Conservation (phyloP, 129 eudicot genomes). For the Deinandra increscens region DNA sequence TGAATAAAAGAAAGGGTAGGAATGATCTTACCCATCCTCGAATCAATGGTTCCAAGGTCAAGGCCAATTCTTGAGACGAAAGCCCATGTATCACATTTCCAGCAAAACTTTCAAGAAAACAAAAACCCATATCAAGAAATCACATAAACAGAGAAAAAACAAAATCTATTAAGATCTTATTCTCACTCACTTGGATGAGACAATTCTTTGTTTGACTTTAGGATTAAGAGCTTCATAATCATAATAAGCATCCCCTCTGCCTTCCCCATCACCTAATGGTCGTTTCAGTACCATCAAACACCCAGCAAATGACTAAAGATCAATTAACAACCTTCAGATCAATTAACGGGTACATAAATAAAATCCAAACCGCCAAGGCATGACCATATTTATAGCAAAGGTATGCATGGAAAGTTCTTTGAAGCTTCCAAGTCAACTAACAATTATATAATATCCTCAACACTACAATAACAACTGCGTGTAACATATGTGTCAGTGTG, state of each 20-base stretch:
- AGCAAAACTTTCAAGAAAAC: conserved; percentile 32
- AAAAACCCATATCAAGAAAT: conserved; percentile 4
- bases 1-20: not conserved
- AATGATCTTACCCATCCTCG: conserved; percentile 53
- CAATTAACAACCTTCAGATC: conserved; percentile 24
- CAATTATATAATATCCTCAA: conserved; percentile 21
- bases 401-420: conserved; percentile 24
- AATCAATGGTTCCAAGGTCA: conserved; percentile 58
- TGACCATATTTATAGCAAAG: conserved; percentile 20
- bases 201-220: conserved; percentile 37
- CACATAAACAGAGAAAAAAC: not conserved
- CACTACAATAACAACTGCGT: conserved; percentile 11
- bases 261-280: conserved; percentile 40
- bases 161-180: not conserved
- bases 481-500: conserved; percentile 22
- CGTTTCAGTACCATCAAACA: conserved; percentile 72
- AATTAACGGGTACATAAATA: conserved; percentile 6
- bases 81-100: conserved; percentile 38
- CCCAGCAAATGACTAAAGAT: conserved; percentile 13
- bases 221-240: conserved; percentile 28
- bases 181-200: conserved; percentile 41
- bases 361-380: conserved; percentile 2
- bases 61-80: conserved; percentile 44
- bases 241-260: conserved; percentile 2
- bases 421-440: conserved; percentile 38